A percentile compares a stretch with the other conserved stretches of the same genome.
These are phyloP conservation scores for Dryas integrifolia DNA, from an alignment of 331 rosid genomes.

Conservation along the genomic window DNA sequence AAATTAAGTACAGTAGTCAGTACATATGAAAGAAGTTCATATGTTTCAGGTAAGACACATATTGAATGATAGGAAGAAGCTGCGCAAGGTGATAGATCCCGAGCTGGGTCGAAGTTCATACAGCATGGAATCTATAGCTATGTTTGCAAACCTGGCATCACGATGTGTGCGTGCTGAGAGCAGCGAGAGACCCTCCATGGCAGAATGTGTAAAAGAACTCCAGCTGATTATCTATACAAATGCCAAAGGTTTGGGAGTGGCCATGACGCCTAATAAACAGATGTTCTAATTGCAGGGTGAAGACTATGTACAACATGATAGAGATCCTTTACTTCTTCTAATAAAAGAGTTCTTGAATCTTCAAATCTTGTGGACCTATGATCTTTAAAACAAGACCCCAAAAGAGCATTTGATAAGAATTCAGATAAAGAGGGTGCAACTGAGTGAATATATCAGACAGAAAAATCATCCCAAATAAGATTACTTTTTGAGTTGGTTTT, in stretches of 20 bases:
- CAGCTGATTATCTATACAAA: slow-evolving; percentile 64
- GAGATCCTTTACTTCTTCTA: slow-evolving; percentile 20
- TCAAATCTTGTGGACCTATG: slow-evolving; percentile 21
- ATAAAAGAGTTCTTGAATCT: slow-evolving; percentile 25
- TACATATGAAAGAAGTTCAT: slow-evolving; percentile 6
- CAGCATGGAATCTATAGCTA: slow-evolving; percentile 70
- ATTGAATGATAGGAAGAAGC: slow-evolving; percentile 73
- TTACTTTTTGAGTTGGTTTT: slow-evolving; percentile 4
- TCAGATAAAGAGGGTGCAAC: slow-evolving; percentile 18
- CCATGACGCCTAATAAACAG: slow-evolving; percentile 40
- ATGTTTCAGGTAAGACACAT: slow-evolving; percentile 71
- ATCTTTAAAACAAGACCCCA: slow-evolving; percentile 23
- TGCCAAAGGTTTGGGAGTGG: slow-evolving; percentile 65
- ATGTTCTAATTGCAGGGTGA: slow-evolving; percentile 24
- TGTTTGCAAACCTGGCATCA: slow-evolving; percentile 93
- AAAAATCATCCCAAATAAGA: background rate
- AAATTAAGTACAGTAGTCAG: background rate
- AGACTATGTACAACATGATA: slow-evolving; percentile 13
- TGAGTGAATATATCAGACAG: background rate
- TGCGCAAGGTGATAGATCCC: slow-evolving; percentile 81
- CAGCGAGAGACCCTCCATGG: slow-evolving; percentile 80
- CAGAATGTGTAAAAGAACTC: slow-evolving; percentile 73
- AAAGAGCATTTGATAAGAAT: slow-evolving; percentile 33
- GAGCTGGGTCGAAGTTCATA: slow-evolving; percentile 71
- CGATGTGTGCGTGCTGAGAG: slow-evolving; percentile 80